A percentile compares a stretch with the other conserved stretches of the same genome.
These are phyloP conservation scores for Panicum miliaceum DNA, from an alignment of 176 grass and related monocot species.

Conservation along the genomic window DNA sequence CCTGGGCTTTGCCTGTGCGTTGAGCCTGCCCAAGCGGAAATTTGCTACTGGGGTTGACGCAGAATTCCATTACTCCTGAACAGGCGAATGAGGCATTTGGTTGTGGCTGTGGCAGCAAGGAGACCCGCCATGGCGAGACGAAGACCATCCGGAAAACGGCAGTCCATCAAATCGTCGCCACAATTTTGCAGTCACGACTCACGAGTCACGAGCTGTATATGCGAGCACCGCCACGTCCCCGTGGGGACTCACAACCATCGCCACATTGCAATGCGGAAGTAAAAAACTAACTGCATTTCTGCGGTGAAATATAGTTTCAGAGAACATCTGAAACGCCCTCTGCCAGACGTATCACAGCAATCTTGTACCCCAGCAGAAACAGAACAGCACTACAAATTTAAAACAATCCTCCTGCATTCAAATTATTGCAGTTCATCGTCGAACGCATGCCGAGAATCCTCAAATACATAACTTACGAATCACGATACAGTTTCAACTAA, in stretches of 20 bases:
- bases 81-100: background rate
- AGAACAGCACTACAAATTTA: background rate
- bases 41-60: no score
- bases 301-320: background rate
- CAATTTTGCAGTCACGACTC: background rate
- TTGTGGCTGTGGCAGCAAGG: background rate
- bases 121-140: no score
- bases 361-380: background rate
- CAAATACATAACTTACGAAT: slow-evolving; percentile 42
- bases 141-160: no score
- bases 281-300: background rate
- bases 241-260: background rate
- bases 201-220: background rate
- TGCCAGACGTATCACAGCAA: background rate
- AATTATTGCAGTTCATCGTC: slow-evolving; percentile 48
- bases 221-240: no score
- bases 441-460: slow-evolving; percentile 37
- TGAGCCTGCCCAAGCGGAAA: no score
- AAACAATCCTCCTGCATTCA: slow-evolving; percentile 44
- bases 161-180: background rate
- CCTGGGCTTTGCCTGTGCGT: no score
- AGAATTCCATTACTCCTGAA: background rate
- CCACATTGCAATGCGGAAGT: background rate
- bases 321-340: background rate
- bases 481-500: slow-evolving; percentile 29